phyloP scores from a whole-genome alignment of 2,329 filamentous ascomycete species.

The Venturia carpophila region DNA sequence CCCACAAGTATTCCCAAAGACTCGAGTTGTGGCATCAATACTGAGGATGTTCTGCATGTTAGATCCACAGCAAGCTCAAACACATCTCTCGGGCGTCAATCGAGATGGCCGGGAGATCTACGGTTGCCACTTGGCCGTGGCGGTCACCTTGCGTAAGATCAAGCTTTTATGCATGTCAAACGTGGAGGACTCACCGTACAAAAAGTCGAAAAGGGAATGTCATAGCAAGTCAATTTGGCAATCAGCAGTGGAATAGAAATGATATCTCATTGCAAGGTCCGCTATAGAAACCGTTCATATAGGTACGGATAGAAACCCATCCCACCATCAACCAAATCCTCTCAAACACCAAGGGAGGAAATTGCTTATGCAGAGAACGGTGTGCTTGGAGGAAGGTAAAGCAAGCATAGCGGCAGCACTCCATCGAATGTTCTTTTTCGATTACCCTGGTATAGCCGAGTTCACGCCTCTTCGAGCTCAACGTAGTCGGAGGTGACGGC shows the following conservation, averaged over 20 bases:
- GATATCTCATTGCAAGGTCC: not conserved
- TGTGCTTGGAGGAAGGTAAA: not conserved
- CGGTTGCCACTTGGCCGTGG: not conserved
- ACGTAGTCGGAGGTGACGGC: constrained; percentile 49
- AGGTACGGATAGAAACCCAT: not conserved
- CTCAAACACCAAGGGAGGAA: not conserved
- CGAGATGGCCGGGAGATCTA: not conserved
- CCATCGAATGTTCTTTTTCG: not conserved
- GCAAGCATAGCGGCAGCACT: not conserved
- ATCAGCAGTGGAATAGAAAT: not conserved
- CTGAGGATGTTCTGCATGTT: not conserved
- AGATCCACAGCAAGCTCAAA: not conserved
- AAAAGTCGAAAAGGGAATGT: not conserved
- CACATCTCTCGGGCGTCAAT: not conserved
- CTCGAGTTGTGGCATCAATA: not conserved
- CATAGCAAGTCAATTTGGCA: not conserved
- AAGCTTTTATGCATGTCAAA: not conserved
- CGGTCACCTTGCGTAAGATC: not conserved
- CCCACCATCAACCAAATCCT: no score
- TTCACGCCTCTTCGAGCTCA: constrained; percentile 15
- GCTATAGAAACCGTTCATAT: not conserved
- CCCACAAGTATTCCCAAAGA: not conserved
- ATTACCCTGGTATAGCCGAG: not conserved
- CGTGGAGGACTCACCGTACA: not conserved
- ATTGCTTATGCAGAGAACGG: not conserved